Percentiles rank a stretch among this genome's conserved stretches.
These are phyloP conservation scores for Phaeosphaeriaceae sp. DNA, from an alignment of 2,329 filamentous ascomycete species.

Conservation along the genomic window DNA sequence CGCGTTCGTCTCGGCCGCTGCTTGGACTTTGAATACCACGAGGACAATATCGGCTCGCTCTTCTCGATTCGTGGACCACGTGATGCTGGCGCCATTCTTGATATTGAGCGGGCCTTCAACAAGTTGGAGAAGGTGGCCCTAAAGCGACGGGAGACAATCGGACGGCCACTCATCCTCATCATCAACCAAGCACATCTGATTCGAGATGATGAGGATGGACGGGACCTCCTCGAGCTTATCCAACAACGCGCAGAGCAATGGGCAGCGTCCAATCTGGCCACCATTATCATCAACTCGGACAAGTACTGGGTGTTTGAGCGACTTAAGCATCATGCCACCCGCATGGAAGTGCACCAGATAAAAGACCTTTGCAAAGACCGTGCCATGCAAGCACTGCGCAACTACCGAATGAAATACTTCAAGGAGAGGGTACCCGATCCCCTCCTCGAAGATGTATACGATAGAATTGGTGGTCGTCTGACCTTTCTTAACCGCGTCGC, in stretches of 20 bases:
- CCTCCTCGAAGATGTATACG: constrained; percentile 79
- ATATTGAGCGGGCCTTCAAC: constrained; percentile 96
- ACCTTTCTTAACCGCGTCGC: constrained; percentile 90
- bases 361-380: constrained; percentile 80
- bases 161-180: constrained; percentile 83
- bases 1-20: constrained; percentile 91
- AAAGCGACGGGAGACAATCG: constrained; percentile 65
- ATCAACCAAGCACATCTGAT: constrained; percentile 94
- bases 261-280: constrained; percentile 90
- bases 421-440: constrained; percentile 62
- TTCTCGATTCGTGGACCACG: constrained; percentile 93
- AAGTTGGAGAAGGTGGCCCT: constrained; percentile 97
- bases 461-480: constrained; percentile 84
- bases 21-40: constrained; percentile 94
- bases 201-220: constrained; percentile 90
- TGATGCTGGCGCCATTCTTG: constrained; percentile 88
- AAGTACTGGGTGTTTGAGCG: constrained; percentile 99
- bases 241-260: constrained; percentile 96
- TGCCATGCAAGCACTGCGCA: constrained; percentile 77
- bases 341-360: constrained; percentile 92
- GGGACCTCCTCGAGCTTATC: constrained; percentile 89
- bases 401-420: constrained; percentile 83
- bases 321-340: constrained; percentile 87
- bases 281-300: constrained; percentile 92
- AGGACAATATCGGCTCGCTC: constrained; percentile 95